phyloP scores from a whole-genome alignment of 2,329 filamentous ascomycete genomes.

The Colletotrichum liaoningense region DNA sequence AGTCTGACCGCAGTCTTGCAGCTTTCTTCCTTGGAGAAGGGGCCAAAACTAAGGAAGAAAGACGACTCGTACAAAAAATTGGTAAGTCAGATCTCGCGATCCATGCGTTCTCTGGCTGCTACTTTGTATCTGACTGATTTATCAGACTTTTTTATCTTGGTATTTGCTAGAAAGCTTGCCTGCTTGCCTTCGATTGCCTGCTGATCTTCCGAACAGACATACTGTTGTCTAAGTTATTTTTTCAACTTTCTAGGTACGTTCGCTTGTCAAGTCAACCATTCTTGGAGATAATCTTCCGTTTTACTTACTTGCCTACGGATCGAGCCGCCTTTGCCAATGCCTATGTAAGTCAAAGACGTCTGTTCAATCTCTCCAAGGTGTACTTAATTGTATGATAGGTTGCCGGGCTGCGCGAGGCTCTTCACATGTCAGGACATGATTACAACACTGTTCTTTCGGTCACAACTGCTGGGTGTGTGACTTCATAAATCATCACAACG shows the following conservation, averaged over 20 bases:
- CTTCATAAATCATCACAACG: no score
- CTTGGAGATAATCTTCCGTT: no score
- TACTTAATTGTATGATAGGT: no score
- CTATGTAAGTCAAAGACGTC: no score
- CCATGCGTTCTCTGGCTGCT: accelerated
- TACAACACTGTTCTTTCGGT: no score
- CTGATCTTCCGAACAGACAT: slow-evolving; percentile 38
- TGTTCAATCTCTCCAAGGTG: no score
- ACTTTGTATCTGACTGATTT: background rate
- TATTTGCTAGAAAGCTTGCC: background rate
- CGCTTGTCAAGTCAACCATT: background rate
- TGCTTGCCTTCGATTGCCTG: background rate
- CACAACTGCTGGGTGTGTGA: no score
- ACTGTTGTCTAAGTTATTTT: slow-evolving; percentile 48
- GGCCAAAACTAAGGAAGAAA: slow-evolving; percentile 40
- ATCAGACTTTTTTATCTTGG: slow-evolving; percentile 46
- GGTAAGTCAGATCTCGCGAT: slow-evolving; percentile 25
- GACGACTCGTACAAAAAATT: slow-evolving; percentile 43
- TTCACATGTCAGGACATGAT: no score
- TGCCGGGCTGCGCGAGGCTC: no score
- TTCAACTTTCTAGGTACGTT: slow-evolving; percentile 42
- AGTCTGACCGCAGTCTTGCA: background rate
- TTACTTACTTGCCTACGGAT: no score
- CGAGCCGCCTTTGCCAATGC: slow-evolving; percentile 21
- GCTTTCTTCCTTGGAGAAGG: slow-evolving; percentile 33